Conservation (phyloP, 805 yeast genomes). For the Dipodascus geniculatus region DNA sequence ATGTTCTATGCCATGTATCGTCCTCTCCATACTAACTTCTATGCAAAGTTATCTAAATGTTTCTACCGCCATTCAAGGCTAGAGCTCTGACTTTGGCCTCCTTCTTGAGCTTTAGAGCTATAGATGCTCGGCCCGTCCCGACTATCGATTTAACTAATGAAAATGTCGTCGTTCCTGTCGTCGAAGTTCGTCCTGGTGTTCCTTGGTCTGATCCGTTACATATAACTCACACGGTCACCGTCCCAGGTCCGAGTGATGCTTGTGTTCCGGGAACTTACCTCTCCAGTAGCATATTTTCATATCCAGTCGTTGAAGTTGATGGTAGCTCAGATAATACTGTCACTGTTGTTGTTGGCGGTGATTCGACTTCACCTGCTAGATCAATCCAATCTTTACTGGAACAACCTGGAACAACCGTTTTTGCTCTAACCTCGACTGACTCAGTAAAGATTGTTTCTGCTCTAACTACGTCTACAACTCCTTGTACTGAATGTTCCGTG, state of each 20-base stretch:
- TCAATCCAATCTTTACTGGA: not conserved
- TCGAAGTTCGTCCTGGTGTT: not conserved
- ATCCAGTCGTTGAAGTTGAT: conserved; percentile 1
- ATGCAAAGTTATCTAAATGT: not conserved
- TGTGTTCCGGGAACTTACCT: conserved; percentile 10
- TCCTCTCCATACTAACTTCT: no score
- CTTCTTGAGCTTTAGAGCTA: not conserved
- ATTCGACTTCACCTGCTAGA: not conserved
- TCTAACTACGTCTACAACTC: not conserved
- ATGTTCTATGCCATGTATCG: no score
- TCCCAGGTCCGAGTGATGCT: not conserved
- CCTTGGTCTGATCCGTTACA: not conserved
- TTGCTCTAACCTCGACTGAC: not conserved
- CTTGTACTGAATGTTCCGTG: not conserved
- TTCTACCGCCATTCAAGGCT: not conserved
- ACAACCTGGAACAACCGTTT: no score
- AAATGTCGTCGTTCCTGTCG: not conserved
- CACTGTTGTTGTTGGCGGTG: not conserved
- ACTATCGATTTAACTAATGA: not conserved
- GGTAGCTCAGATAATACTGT: conserved; percentile 1
- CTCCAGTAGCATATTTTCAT: not conserved
- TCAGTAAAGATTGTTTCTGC: not conserved
- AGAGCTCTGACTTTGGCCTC: not conserved
- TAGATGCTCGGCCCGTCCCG: not conserved
- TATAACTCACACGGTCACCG: not conserved